phyloP scores from a whole-genome alignment of 345 rosid genomes.

The Hevea brasiliensis region DNA sequence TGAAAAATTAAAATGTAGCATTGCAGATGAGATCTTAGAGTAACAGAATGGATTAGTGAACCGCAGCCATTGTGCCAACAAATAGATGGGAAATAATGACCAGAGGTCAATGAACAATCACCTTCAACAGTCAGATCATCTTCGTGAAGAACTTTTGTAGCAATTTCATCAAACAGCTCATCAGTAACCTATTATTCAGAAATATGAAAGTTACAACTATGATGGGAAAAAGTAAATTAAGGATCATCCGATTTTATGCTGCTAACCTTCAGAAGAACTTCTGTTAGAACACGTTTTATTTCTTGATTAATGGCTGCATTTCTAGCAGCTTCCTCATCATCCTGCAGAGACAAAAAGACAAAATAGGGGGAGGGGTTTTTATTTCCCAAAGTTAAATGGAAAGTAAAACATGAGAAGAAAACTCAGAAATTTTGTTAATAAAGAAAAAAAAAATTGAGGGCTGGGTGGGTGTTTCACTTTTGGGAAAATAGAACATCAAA shows the following conservation, averaged over 20 bases:
- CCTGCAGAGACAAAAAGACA: slow-evolving; percentile 47
- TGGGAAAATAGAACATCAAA: not conserved
- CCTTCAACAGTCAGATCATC: slow-evolving; percentile 64
- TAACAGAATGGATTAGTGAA: not conserved
- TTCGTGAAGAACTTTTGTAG: slow-evolving; percentile 78
- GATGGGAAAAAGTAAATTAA: slow-evolving; percentile 5
- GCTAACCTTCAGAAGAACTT: slow-evolving; percentile 86
- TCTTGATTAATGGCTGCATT: slow-evolving; percentile 78
- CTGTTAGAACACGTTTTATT: slow-evolving; percentile 88
- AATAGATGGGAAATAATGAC: not conserved
- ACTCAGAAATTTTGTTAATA: not conserved
- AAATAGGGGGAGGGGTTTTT: not conserved
- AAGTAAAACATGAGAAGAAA: not conserved
- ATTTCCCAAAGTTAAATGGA: slow-evolving; percentile 7
- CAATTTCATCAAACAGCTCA: slow-evolving; percentile 94
- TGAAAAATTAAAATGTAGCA: slow-evolving; percentile 31
- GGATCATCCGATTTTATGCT: slow-evolving; percentile 24
- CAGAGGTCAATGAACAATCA: slow-evolving; percentile 28
- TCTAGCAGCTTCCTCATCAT: slow-evolving; percentile 70
- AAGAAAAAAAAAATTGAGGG: not conserved
- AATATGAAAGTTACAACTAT: slow-evolving; percentile 22
- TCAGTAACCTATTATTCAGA: slow-evolving; percentile 75
- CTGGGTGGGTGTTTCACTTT: not conserved
- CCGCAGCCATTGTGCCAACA: slow-evolving; percentile 11
- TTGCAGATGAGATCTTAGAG: slow-evolving; percentile 1